Evolutionary conservation across 768 basidiomycete genomes (phyloP).

Genomic region (Macrolepiota dolichaula): DNA sequence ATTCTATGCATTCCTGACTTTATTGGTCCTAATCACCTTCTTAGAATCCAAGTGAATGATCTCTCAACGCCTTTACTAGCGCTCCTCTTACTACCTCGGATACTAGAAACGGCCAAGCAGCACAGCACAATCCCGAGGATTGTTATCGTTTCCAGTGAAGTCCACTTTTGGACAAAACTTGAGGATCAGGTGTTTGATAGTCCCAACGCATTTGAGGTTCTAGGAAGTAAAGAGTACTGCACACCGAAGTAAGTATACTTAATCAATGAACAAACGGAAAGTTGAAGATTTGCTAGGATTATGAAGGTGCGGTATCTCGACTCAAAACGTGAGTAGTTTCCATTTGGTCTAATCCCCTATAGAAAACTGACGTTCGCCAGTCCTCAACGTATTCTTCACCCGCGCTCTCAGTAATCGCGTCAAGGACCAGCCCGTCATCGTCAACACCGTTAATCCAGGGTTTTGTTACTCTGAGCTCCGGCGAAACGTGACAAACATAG

Average conservation of each 20-base stretch:
- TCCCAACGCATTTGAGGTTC: conserved; percentile 23
- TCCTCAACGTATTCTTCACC: conserved; percentile 39
- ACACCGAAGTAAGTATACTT: conserved; percentile 7
- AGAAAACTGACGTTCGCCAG: conserved; percentile 19
- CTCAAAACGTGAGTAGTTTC: conserved; percentile 28
- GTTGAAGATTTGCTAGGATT: background rate
- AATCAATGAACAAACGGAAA: background rate
- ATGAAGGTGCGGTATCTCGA: conserved; percentile 22
- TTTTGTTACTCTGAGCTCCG: conserved; percentile 36
- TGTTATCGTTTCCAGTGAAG: conserved; percentile 36
- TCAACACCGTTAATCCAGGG: conserved; percentile 40
- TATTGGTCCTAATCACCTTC: background rate
- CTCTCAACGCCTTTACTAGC: conserved; percentile 34
- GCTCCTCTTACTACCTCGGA: conserved; percentile 35
- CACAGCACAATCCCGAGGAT: conserved; percentile 26
- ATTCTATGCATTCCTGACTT: background rate
- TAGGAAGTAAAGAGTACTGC: conserved; percentile 28
- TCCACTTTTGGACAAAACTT: conserved; percentile 28
- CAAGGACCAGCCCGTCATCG: conserved; percentile 24
- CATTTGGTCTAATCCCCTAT: background rate
- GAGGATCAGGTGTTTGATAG: conserved; percentile 18
- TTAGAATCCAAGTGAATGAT: conserved; percentile 43
- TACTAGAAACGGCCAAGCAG: conserved; percentile 31
- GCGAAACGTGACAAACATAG: background rate
- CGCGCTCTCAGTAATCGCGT: conserved; percentile 34